A percentile compares a stretch with the other conserved stretches of the same genome.
These are phyloP conservation scores for Dichotomopilus funicola DNA, from an alignment of 2,329 filamentous ascomycete species.

Conservation along the genomic window DNA sequence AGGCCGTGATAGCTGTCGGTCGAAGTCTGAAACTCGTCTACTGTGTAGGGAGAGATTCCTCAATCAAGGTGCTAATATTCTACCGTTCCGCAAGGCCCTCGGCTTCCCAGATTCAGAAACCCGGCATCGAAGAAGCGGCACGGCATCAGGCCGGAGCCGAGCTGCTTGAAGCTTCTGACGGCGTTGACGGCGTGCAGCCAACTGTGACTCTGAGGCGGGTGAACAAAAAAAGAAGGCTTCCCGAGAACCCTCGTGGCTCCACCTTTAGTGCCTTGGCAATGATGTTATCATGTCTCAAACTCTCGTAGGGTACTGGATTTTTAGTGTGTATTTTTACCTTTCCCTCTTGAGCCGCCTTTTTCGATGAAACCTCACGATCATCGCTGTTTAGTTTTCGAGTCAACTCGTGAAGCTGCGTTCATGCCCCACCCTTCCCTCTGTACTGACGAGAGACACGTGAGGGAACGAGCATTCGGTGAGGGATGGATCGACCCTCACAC, in stretches of 20 bases:
- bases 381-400: constrained; percentile 8
- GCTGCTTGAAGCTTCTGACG: not conserved
- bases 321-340: constrained; percentile 3
- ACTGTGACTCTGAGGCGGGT: not conserved
- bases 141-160: not conserved
- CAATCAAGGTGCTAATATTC: not conserved
- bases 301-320: not conserved
- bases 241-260: constrained; percentile 15
- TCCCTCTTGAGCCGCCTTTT: constrained; percentile 14
- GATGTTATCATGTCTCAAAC: constrained; percentile 16
- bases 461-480: constrained; percentile 4
- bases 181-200: no score
- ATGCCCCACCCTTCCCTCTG: no score
- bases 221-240: not conserved
- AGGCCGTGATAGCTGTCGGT: not conserved
- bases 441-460: not conserved
- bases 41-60: not conserved
- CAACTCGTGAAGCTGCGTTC: no score
- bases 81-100: not conserved
- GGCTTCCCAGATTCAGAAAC: constrained; percentile 17
- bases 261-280: not conserved
- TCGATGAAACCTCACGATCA: constrained; percentile 9
- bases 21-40: not conserved
- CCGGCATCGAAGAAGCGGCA: not conserved
- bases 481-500: not conserved